A percentile compares a stretch with the other conserved stretches of the same genome.
Conservation (phyloP, 1,139 yeast genomes). For the Dujonia santamariae region DNA sequence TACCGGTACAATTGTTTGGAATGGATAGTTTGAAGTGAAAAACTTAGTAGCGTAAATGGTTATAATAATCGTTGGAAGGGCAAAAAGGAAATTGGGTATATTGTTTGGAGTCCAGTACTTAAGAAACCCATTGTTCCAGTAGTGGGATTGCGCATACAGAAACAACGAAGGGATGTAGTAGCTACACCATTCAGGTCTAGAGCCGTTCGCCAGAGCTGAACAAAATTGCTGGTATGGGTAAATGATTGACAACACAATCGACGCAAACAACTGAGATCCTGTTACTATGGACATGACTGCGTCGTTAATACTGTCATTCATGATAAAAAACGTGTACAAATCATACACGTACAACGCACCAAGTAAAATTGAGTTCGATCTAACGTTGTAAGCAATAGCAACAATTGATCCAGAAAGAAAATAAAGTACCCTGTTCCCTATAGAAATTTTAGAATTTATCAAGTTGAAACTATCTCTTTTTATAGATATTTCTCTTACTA, state of each 20-base stretch:
- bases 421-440: conserved; percentile 24
- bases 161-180: conserved; percentile 57
- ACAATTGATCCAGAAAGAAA: conserved; percentile 57
- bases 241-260: conserved; percentile 47
- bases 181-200: conserved; percentile 77
- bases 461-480: conserved; percentile 16
- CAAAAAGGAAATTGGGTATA: conserved; percentile 80
- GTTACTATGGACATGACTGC: conserved; percentile 37
- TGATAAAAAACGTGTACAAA: conserved; percentile 25
- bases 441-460: conserved; percentile 13
- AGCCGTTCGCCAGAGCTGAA: conserved; percentile 19
- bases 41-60: conserved; percentile 26
- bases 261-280: conserved; percentile 51
- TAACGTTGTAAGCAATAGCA: conserved; percentile 54
- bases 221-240: conserved; percentile 61
- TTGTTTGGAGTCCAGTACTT: conserved; percentile 80
- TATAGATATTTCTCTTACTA: conserved; percentile 43
- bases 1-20: conserved; percentile 28
- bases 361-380: conserved; percentile 75
- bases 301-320: conserved; percentile 15
- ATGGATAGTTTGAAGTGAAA: conserved; percentile 35
- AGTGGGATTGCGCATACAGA: conserved; percentile 70
- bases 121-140: conserved; percentile 85
- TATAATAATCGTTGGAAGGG: conserved; percentile 59
- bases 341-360: conserved; percentile 70